phyloP scores from a whole-genome alignment of 805 yeast genomes.

The Wickerhamiella occidentalis region DNA sequence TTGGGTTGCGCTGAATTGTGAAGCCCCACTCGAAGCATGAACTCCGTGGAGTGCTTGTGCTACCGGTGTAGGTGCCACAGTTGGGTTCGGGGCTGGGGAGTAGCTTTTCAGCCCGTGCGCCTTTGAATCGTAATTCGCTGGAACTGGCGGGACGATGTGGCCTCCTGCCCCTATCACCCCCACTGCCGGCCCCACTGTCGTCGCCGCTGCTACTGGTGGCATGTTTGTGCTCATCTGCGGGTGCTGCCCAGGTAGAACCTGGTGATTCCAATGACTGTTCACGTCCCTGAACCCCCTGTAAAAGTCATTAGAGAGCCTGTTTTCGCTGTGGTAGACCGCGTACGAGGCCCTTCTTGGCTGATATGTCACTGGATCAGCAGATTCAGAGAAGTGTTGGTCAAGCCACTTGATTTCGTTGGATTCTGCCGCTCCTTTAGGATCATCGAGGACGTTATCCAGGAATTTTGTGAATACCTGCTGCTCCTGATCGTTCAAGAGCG shows the following conservation, averaged over 20 bases:
- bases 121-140: background rate
- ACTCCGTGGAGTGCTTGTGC: background rate
- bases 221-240: background rate
- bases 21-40: background rate
- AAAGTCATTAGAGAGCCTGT: background rate
- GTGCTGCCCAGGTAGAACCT: background rate
- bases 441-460: constrained; percentile 18
- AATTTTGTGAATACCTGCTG: constrained; percentile 18
- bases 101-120: background rate
- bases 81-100: background rate
- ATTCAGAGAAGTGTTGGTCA: background rate
- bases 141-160: background rate
- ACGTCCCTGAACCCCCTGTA: constrained; percentile 4
- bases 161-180: constrained; percentile 1
- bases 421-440: constrained; percentile 14
- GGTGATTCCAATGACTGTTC: background rate
- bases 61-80: background rate
- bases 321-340: background rate
- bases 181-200: background rate
- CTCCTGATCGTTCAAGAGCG: constrained; percentile 19
- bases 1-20: background rate
- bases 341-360: background rate
- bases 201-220: background rate
- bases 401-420: constrained; percentile 7
- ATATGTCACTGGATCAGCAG: background rate